Base-by-base conservation (phyloP, 2,329 filamentous ascomycete species). In the Ceratocystis colombiana region DNA sequence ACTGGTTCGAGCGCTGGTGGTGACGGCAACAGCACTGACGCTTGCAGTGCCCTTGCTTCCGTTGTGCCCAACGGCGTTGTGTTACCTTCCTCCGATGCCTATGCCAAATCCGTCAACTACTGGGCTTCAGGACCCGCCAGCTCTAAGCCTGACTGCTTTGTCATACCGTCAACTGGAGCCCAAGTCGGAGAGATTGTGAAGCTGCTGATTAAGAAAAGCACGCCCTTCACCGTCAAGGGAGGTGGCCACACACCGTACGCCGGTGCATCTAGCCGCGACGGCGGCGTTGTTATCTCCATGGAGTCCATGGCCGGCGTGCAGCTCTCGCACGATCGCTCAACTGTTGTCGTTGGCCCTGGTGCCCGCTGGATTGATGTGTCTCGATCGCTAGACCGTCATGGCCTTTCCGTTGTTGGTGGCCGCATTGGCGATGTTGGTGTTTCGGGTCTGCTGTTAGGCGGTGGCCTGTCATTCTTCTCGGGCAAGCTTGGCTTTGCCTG, bases 321-420 rank as follows among this genome's bases (percentile, higher is more conserved):
- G 8, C 63, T 70, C 1, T 53, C 66, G 4, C 67, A 70, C n/a
- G 63, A 69, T 22, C 73, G 73, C 10, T 70, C 70, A 0, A 75
- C 73, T 1, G 76, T 77, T 5, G 73, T 72, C 17, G 72, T 82
- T 12, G 79, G 79, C 0, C 71, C 77, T 0, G 81, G 80, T 1
- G 74, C 75, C n/a, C 72, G 75, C 4, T 83, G 80, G 80, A 67
- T 67, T 0, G 66, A 68, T 6, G 69, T 72, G 1, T 72, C 72
- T 33, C 65, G 67, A 7, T 48, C 66, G 5, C 64, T 74, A 5
- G 69, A 71, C 20, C 70, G 72, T 5, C 68, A 76, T 22, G 73
- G 73, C 0, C 70, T 79, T 7, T 72, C 75, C 1, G 78, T 79
- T 2, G 73, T 75, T 0, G 80, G 79, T 0, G 79, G 78, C 1